Percentiles rank a stretch among this genome's conserved stretches.
These are phyloP conservation scores for Xylaria sp. DNA, from an alignment of 495 filamentous ascomycete genomes.

Conservation along the genomic window DNA sequence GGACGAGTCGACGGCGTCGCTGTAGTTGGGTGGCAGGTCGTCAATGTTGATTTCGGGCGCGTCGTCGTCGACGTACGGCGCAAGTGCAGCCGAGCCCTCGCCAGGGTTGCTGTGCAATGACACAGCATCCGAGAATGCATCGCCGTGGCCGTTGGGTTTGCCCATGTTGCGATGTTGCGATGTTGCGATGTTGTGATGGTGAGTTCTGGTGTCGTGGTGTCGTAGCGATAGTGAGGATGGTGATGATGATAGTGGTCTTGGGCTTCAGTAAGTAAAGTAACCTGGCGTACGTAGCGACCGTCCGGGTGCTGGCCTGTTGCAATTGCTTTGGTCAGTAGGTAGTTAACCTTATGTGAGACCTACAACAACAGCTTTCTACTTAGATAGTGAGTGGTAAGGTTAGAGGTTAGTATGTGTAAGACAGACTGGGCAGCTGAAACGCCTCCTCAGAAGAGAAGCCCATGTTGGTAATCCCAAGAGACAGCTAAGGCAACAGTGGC, in stretches of 20 bases:
- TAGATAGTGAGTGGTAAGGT: too few species aligned
- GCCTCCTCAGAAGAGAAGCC: too few species aligned
- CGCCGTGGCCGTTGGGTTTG: slow-evolving; percentile 4
- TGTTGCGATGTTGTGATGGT: too few species aligned
- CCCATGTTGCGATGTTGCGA: slow-evolving; percentile 1
- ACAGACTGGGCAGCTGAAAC: too few species aligned
- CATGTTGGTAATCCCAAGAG: too few species aligned
- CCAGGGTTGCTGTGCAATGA: slow-evolving; percentile 36
- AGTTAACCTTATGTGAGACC: background rate
- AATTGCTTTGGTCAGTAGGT: background rate
- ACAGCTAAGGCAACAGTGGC: too few species aligned
- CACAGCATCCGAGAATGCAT: slow-evolving; percentile 27
- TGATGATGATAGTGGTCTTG: too few species aligned
- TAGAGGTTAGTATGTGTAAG: too few species aligned
- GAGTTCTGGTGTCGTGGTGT: background rate
- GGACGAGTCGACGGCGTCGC: slow-evolving; percentile 26
- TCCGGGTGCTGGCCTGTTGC: background rate
- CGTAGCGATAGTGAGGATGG: too few species aligned
- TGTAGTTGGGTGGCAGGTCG: slow-evolving; percentile 40
- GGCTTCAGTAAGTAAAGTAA: background rate
- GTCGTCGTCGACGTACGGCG: slow-evolving; percentile 30
- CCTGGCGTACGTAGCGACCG: too few species aligned
- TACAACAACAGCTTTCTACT: too few species aligned
- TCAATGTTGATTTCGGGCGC: slow-evolving; percentile 33
- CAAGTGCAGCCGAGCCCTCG: slow-evolving; percentile 26